Evolutionary conservation across 345 rosid species (phyloP), one percentile per base, ranked within the genome.

Genomic region (Lepidium africanum): DNA sequence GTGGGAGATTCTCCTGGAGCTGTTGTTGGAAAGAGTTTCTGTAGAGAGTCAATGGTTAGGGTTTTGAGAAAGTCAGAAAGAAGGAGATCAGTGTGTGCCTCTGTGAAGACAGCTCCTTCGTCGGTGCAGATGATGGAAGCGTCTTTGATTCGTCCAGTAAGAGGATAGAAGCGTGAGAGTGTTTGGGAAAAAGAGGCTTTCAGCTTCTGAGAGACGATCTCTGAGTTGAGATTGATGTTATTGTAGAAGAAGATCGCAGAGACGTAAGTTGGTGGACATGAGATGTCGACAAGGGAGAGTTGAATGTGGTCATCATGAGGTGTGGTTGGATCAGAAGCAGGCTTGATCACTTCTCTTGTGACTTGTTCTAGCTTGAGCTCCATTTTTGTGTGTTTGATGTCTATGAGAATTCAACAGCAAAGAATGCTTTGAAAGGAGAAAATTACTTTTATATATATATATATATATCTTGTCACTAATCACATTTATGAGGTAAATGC

Each of bases 141-240:
- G 14, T 73, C 76, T 43, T 75, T 76, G 38, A 84, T 53, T n/a
- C 74, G 63, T n/a, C 87, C 91, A 0, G 88, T 78, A 3, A 84
- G 58, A 1, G 84, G 86, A 70, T 79, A 81, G 77, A 73, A 86
- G 7, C 42, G 68, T 13, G 65, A 50, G 4, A 86, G 79, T 40
- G 67, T 72, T 43, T 76, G 19, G 0, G 88, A 79, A 2, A 82
- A 12, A 47, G 87, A 86, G 38, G 46, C 57, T 70, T 72, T 84
- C 3, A 68, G 64, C 0, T 4, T 52, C 3, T 0, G 1, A 9
- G 62, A n/a, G 14, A 30, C 40, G 39, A 5, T 56, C 25, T 42
- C 72, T 5, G 37, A 30, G 16, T 14, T 42, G 19, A 41, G 43
- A 36, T 66, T 62, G 11, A 40, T 17, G 11, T 42, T 9, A 30